Percentiles rank a stretch among this genome's conserved stretches.
Conservation (phyloP, 2,329 filamentous ascomycete genomes). For the Cryphonectria carpinicola region DNA sequence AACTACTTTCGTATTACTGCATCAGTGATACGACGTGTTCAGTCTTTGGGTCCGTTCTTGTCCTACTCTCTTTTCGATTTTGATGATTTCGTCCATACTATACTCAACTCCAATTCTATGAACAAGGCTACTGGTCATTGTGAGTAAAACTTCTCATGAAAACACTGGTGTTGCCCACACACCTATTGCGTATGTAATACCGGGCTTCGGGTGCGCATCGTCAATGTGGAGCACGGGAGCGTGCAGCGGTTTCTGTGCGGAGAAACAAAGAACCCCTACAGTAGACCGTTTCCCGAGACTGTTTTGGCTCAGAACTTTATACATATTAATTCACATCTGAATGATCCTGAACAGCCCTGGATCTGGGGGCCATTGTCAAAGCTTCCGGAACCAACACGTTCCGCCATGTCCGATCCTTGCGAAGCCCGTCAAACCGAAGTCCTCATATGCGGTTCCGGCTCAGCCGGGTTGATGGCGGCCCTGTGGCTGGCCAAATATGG, state of each 20-base stretch:
- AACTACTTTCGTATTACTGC: background rate
- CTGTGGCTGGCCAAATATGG: slow-evolving; percentile 63
- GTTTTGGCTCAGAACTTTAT: background rate
- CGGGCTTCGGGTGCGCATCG: background rate
- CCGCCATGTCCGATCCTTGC: background rate
- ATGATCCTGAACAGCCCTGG: background rate
- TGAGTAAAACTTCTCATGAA: background rate
- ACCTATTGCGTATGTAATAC: no score
- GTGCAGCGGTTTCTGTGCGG: background rate
- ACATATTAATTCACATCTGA: background rate
- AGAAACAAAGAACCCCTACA: background rate
- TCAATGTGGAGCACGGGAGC: background rate
- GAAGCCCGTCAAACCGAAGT: slow-evolving; percentile 46
- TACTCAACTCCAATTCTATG: background rate
- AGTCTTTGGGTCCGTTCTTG: background rate
- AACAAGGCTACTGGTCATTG: background rate
- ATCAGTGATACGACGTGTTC: background rate
- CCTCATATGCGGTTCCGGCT: slow-evolving; percentile 64
- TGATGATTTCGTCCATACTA: background rate
- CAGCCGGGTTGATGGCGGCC: slow-evolving; percentile 64
- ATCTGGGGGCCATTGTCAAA: background rate
- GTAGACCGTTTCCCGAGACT: background rate
- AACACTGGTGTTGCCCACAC: background rate
- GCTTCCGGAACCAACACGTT: background rate
- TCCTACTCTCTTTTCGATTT: background rate